Conservation (phyloP, 805 yeast genomes). For the Cyberlindnera nakhonratchasimensis region DNA sequence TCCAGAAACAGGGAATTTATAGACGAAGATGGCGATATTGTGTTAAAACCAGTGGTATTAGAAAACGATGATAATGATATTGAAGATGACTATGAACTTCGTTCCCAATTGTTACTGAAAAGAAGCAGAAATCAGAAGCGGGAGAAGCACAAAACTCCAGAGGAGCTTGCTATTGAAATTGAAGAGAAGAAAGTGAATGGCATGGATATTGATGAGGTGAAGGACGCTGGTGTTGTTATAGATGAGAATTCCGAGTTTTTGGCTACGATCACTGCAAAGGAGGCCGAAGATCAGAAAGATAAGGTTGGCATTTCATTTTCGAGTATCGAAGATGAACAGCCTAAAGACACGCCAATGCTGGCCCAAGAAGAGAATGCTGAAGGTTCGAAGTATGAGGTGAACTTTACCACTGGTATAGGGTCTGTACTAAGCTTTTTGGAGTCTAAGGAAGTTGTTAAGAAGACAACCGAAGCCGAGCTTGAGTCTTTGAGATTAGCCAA, state of each 20-base stretch:
- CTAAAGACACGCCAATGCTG: too few species aligned
- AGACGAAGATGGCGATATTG: constrained; percentile 23
- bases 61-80: constrained; percentile 21
- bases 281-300: constrained; percentile 1
- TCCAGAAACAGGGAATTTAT: constrained; percentile 10
- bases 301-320: not conserved
- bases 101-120: constrained; percentile 25
- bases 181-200: constrained; percentile 15
- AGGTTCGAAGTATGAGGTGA: constrained; percentile 5
- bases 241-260: constrained; percentile 38
- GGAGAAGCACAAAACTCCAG: constrained; percentile 18
- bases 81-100: constrained; percentile 26
- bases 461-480: constrained; percentile 11
- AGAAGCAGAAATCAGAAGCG: constrained; percentile 20
- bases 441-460: constrained; percentile 19
- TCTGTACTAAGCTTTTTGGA: constrained; percentile 23
- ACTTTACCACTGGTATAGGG: constrained; percentile 26
- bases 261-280: constrained; percentile 19
- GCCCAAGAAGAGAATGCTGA: not conserved
- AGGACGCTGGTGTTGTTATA: constrained; percentile 22
- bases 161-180: constrained; percentile 23
- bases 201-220: constrained; percentile 17
- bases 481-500: constrained; percentile 10
- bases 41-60: constrained; percentile 28
- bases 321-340: too few species aligned